Percentiles rank a stretch among this genome's conserved stretches.
Conservation (phyloP, 306 rosid genomes). For the Mucuna pruriens region DNA sequence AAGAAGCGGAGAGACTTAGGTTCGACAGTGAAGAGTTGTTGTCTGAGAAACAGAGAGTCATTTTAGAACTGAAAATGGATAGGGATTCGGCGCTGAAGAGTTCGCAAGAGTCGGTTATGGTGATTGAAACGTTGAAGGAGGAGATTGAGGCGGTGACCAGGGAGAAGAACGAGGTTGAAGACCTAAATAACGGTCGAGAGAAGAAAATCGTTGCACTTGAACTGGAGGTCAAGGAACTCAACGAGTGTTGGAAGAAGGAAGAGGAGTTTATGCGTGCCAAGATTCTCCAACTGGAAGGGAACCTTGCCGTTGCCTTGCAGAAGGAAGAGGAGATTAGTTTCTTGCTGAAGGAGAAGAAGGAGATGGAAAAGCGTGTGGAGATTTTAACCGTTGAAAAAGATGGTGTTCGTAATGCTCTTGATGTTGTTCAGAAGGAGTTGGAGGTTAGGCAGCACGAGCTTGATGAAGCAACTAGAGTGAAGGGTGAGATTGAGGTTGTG, state of each 20-base stretch:
- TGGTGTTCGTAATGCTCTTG: constrained; percentile 23
- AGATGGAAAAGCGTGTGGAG: constrained; percentile 49
- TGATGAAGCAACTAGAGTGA: constrained; percentile 39
- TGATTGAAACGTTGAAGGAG: constrained; percentile 47
- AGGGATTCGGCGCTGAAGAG: constrained; percentile 49
- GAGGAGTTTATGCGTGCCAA: constrained; percentile 33
- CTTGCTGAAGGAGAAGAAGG: constrained; percentile 47
- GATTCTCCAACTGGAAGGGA: constrained; percentile 44
- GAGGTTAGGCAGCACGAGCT: constrained; percentile 37
- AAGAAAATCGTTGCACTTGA: constrained; percentile 40
- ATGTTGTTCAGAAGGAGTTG: constrained; percentile 37
- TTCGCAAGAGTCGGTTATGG: constrained; percentile 23
- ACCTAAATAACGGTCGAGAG: constrained; percentile 31
- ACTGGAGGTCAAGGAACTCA: constrained; percentile 45
- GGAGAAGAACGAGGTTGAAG: constrained; percentile 52
- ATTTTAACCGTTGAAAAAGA: constrained; percentile 41
- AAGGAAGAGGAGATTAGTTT: constrained; percentile 42
- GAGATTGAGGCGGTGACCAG: constrained; percentile 41
- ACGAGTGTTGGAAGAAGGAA: constrained; percentile 36
- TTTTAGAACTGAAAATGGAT: constrained; percentile 43
- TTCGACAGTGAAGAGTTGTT: constrained; percentile 37
- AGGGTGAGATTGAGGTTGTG: constrained; percentile 49
- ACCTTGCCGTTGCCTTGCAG: constrained; percentile 37
- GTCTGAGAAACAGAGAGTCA: constrained; percentile 33
- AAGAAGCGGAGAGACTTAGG: constrained; percentile 43